Conservation (phyloP, 495 filamentous ascomycete species). For the Talaromyces thailandensis region DNA sequence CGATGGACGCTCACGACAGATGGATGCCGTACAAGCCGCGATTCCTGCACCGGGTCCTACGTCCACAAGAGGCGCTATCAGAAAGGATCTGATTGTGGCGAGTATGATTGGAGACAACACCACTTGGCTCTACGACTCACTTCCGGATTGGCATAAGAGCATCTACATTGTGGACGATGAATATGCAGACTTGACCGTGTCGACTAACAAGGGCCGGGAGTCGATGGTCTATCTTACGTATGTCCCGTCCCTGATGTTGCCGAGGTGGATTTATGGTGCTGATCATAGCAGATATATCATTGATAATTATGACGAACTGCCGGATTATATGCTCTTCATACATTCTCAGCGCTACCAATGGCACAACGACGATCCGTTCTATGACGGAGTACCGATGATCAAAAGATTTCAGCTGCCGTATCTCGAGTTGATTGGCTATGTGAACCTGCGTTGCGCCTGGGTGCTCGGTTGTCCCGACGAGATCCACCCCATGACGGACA, state of each 20-base stretch:
- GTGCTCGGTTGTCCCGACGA: conserved; percentile 51
- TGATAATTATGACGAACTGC: conserved; percentile 52
- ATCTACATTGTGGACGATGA: conserved; percentile 45
- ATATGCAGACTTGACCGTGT: conserved; percentile 35
- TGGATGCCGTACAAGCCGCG: conserved; percentile 2
- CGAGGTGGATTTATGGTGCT: too few relatives aligned
- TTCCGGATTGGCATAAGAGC: conserved; percentile 39
- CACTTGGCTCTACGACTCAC: conserved; percentile 43
- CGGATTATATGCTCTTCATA: conserved; percentile 50
- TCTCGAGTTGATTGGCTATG: conserved; percentile 48
- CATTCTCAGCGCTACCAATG: conserved; percentile 55
- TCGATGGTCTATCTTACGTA: conserved; percentile 53
- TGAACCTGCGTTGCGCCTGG: conserved; percentile 60
- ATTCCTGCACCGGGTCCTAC: not conserved
- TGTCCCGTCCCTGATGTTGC: too few relatives aligned
- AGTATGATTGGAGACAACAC: conserved; percentile 44
- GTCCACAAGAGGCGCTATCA: not conserved
- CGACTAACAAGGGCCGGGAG: conserved; percentile 46
- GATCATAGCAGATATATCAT: conserved; percentile 45
- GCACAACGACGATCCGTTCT: conserved; percentile 50
- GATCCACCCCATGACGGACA: conserved; percentile 40
- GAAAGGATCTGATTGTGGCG: conserved; percentile 48
- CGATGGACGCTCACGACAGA: not conserved
- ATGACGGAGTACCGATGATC: conserved; percentile 41
- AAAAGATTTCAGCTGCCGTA: conserved; percentile 45